These are phyloP conservation scores for Blepharisma undulans DNA, from an alignment of 169 alveolate genomes.

Conservation along the genomic window DNA sequence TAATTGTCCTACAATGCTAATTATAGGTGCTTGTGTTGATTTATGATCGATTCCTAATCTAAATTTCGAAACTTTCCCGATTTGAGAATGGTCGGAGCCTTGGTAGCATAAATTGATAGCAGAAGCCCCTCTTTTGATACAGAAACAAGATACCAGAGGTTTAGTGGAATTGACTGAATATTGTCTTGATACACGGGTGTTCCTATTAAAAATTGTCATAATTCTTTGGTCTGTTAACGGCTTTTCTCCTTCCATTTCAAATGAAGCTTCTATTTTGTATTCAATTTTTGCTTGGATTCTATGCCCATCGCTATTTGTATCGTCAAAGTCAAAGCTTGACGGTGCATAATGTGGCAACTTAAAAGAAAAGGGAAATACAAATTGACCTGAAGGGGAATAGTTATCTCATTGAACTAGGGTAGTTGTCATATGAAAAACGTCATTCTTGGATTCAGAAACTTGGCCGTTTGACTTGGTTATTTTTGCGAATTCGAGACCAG, in stretches of 20 bases:
- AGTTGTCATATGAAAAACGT: neutral
- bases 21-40: neutral
- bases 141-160: neutral
- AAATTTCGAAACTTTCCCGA: neutral
- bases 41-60: neutral
- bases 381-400: neutral
- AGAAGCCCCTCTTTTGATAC: neutral
- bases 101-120: neutral
- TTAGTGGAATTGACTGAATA: neutral
- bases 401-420: neutral
- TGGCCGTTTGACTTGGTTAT: neutral
- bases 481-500: neutral
- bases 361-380: constrained; percentile 13
- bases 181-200: neutral
- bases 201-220: neutral
- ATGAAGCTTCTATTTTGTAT: neutral
- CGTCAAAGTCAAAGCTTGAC: neutral
- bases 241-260: neutral
- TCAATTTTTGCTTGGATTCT: neutral
- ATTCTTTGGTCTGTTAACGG: neutral
- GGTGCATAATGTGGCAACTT: constrained; percentile 22
- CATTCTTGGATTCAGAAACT: neutral
- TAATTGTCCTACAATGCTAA: constrained; percentile 2
- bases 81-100: neutral
- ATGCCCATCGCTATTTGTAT: neutral